A percentile compares a stretch with the other conserved stretches of the same genome.
Conservation (phyloP, 1,284 basidiomycete genomes). For the Violaceomyces palustris region DNA sequence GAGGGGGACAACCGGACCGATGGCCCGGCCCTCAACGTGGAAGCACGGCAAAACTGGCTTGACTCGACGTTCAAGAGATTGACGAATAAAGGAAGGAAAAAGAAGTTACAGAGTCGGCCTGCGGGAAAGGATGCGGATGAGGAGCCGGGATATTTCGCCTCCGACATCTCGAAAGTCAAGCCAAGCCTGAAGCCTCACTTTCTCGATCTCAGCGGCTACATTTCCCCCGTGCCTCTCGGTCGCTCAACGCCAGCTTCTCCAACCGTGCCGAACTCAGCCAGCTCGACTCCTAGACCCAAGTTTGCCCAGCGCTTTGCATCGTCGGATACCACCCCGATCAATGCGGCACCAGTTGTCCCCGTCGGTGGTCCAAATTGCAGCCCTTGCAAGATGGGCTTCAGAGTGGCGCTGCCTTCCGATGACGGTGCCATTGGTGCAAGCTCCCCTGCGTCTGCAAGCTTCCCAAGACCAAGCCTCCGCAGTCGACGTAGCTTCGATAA, state of each 20-base stretch:
- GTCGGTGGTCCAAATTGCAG: neutral
- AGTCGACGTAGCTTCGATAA: conserved; percentile 26
- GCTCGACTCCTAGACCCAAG: conserved; percentile 21
- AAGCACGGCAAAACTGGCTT: conserved; percentile 18
- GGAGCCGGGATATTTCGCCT: neutral
- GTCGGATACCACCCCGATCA: conserved; percentile 1
- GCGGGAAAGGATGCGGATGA: conserved; percentile 4
- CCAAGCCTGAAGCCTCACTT: conserved; percentile 23
- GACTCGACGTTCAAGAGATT: conserved; percentile 26
- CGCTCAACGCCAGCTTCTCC: conserved; percentile 3
- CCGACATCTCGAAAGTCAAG: neutral
- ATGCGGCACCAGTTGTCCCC: neutral
- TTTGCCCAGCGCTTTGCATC: conserved; percentile 26
- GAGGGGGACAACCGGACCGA: neutral
- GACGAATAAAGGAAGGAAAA: conserved; percentile 11
- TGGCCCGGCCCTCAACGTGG: neutral
- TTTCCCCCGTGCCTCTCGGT: conserved; percentile 12
- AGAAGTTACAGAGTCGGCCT: too few species aligned
- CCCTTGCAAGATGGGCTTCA: neutral
- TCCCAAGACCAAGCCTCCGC: conserved; percentile 4
- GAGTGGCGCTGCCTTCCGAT: neutral
- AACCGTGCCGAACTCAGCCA: too few species aligned
- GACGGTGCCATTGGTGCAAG: neutral
- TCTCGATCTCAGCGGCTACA: conserved; percentile 27
- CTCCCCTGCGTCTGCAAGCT: neutral